These are phyloP conservation scores for Neofusicoccum kwambonambiense DNA, from an alignment of 2,329 filamentous ascomycete genomes.

Conservation along the genomic window DNA sequence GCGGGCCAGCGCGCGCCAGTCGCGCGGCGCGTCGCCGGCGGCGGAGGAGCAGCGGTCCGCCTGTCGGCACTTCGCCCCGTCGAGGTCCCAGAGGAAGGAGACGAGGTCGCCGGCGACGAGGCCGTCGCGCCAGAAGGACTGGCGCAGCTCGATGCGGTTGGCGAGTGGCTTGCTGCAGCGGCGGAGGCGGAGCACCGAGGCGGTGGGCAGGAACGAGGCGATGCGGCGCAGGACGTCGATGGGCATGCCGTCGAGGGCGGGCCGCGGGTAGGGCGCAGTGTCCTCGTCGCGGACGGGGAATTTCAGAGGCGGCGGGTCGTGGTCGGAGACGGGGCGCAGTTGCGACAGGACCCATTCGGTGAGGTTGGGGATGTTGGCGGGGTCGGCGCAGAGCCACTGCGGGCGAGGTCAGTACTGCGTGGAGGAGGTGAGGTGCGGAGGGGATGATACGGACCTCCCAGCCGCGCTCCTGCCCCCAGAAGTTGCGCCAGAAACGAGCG, in stretches of 20 bases:
- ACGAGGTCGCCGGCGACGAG: background rate
- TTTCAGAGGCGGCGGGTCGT: background rate
- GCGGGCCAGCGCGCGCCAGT: background rate
- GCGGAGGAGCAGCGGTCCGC: background rate
- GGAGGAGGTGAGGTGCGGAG: background rate
- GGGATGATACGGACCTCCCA: background rate
- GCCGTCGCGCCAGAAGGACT: conserved; percentile 9
- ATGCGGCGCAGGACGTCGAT: conserved; percentile 2
- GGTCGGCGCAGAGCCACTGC: conserved; percentile 12
- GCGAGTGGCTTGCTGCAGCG: background rate
- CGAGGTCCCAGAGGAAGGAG: conserved; percentile 8
- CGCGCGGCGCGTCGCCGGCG: background rate
- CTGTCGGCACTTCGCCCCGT: background rate
- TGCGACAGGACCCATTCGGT: conserved; percentile 3
- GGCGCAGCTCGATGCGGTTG: background rate
- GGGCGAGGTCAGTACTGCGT: background rate
- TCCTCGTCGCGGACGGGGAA: background rate
- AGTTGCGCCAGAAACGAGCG: background rate
- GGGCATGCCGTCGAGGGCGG: conserved; percentile 4
- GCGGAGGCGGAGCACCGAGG: background rate
- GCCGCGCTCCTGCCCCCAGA: conserved; percentile 1
- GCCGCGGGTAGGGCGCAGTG: background rate
- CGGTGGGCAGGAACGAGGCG: background rate
- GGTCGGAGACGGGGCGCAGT: background rate
- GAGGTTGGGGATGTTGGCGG: background rate